Base-by-base conservation (phyloP, 148 eudicot species). In the Amaranthus cruentus region DNA sequence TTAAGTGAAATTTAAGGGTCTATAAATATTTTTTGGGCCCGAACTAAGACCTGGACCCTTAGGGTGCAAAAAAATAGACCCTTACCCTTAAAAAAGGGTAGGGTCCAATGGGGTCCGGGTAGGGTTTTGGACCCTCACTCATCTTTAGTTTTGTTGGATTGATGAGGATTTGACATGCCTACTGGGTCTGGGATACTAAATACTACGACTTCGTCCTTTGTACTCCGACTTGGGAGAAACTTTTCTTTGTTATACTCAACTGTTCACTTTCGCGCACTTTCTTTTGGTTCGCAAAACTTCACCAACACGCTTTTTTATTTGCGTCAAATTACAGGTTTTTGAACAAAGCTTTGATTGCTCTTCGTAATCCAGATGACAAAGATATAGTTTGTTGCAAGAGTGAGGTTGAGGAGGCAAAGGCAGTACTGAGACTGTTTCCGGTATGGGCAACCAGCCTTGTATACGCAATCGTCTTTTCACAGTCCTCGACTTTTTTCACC, bases 381-480 rank as follows among this genome's bases (percentile, higher is more conserved):
- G 75, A 59, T 47, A 74, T 68, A 48, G 74, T 53, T 9, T 88
- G 90, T 71, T 84, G 77, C 68, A 43, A 74, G 6, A 65, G 14
- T 18, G 88, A 90, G n/a, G 87, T 90, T 11, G 96, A 90, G 75
- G 96, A 87, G 69, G 88, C 89, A 7, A 88, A 85, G 79, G 80
- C 89, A 53, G 84, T 90, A 55, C 77, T 90, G 48, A 69, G 89
- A 61, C 80, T 90, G 44, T 76, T 84, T 56, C 96, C 96, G 5
- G 80, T 90, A 43, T 88, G 96, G 96, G 81, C 75, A 13, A 67
- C 83, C 48, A 79, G 88, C 77, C 65, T 88, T 58, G 84, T 59
- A 1, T 90, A 88, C 64, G 92, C 79, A 12, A 64, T 90, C 12
- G 89, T 90, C 1, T 87, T 82, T 57, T 76, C 93, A 48, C 96